A percentile compares a stretch with the other conserved stretches of the same genome.
Evolutionary conservation across 1,284 basidiomycete genomes (phyloP).

Genomic region (Austroboletus niveus): DNA sequence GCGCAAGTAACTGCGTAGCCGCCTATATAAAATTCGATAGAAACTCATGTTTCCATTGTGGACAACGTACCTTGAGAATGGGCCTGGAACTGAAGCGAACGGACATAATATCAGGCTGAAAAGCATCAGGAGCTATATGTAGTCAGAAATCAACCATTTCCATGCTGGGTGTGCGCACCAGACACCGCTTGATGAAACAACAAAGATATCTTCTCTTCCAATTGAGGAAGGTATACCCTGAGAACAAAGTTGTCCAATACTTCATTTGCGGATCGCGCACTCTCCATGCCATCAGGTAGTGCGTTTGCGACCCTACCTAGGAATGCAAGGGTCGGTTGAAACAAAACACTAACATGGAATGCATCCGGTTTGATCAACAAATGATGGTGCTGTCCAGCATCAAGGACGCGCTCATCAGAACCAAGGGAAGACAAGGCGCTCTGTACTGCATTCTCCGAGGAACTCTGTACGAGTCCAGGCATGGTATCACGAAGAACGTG

Average conservation of each 20-base stretch:
- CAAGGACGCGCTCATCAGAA: constrained; percentile 70
- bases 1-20: constrained; percentile 80
- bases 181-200: constrained; percentile 87
- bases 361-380: constrained; percentile 88
- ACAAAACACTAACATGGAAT: constrained; percentile 92
- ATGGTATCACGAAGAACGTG: constrained; percentile 87
- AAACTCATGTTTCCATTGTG: neutral
- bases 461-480: constrained; percentile 85
- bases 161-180: constrained; percentile 43
- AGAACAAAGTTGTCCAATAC: constrained; percentile 94
- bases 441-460: constrained; percentile 60
- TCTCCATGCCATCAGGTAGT: constrained; percentile 73
- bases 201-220: constrained; percentile 91
- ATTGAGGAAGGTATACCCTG: constrained; percentile 89
- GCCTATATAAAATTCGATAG: constrained; percentile 47
- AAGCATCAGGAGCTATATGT: constrained; percentile 73
- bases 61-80: constrained; percentile 66
- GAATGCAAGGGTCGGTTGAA: constrained; percentile 90
- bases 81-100: constrained; percentile 64
- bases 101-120: constrained; percentile 73
- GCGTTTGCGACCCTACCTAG: constrained; percentile 71
- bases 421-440: constrained; percentile 58
- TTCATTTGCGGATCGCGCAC: constrained; percentile 67
- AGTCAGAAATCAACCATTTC: constrained; percentile 3
- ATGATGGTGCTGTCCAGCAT: constrained; percentile 77